phyloP scores from a whole-genome alignment of 1,284 basidiomycete genomes.

The Rhodotorula mucilaginosa region DNA sequence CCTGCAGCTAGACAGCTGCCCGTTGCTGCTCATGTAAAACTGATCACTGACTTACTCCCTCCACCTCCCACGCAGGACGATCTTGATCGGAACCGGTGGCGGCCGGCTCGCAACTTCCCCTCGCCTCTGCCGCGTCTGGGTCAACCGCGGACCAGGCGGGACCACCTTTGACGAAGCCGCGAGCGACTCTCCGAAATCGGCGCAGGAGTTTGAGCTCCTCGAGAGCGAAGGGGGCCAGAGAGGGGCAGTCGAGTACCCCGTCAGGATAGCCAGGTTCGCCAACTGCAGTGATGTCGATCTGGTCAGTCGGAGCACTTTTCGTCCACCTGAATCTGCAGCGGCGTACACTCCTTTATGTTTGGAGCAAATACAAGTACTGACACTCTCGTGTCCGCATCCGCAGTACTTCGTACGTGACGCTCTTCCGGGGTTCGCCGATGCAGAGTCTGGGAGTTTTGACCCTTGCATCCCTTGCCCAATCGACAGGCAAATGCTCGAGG shows the following conservation, averaged over 20 bases:
- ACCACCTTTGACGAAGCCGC: constrained; percentile 24
- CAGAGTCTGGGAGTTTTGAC: not conserved
- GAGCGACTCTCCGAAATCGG: constrained; percentile 53
- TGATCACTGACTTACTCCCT: too few relatives aligned
- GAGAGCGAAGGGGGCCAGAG: constrained; percentile 65
- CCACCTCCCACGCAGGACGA: constrained; percentile 54
- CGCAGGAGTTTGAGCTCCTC: constrained; percentile 66
- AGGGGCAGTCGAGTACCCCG: constrained; percentile 62
- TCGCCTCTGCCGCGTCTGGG: constrained; percentile 31
- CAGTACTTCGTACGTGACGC: constrained; percentile 67
- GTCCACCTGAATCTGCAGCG: not conserved
- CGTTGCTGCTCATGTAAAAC: too few relatives aligned
- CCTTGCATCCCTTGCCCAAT: not conserved
- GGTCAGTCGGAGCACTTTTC: not conserved
- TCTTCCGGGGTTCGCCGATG: not conserved
- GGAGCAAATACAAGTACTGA: not conserved
- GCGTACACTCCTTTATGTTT: not conserved
- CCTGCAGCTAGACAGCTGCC: too few relatives aligned
- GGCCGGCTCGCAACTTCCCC: constrained; percentile 47
- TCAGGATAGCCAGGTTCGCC: constrained; percentile 68
- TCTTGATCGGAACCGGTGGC: constrained; percentile 72
- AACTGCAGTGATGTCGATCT: constrained; percentile 61
- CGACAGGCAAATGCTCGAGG: constrained; percentile 58
- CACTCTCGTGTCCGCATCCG: constrained; percentile 48
- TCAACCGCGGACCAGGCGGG: constrained; percentile 24